Evolutionary conservation across 2,329 filamentous ascomycete species (phyloP).

Genomic region (Esteya vermicola): DNA sequence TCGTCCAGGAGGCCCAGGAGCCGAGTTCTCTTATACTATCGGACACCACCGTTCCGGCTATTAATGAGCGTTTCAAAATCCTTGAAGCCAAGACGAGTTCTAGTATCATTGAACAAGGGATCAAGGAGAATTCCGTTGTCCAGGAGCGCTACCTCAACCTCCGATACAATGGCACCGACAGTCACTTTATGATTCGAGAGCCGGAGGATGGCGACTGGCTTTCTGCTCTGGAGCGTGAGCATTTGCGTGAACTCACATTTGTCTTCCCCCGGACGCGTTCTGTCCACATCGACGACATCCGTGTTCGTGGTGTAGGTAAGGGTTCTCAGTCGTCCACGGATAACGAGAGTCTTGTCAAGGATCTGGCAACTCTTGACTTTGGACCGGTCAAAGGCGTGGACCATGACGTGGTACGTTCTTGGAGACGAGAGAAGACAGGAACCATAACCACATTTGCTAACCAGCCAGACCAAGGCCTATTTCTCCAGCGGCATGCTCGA

Average conservation of each 20-base stretch:
- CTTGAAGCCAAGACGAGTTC: constrained; percentile 47
- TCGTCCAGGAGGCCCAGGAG: constrained; percentile 80
- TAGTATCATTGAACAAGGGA: constrained; percentile 62
- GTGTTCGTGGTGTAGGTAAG: constrained; percentile 66
- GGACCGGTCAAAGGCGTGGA: background rate
- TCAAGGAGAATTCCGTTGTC: constrained; percentile 54
- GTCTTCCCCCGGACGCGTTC: constrained; percentile 60
- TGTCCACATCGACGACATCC: constrained; percentile 80
- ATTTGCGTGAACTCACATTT: constrained; percentile 86
- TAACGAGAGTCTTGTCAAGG: constrained; percentile 49
- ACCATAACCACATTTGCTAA: constrained; percentile 29
- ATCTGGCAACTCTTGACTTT: background rate
- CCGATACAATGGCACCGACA: constrained; percentile 80
- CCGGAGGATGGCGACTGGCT: constrained; percentile 59
- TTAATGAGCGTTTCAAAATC: constrained; percentile 17
- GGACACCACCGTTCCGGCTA: constrained; percentile 38
- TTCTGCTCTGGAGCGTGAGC: constrained; percentile 69
- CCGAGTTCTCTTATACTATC: constrained; percentile 47
- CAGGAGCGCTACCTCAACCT: constrained; percentile 92
- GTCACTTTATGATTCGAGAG: constrained; percentile 75
- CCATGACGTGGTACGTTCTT: background rate
- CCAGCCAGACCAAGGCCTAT: constrained; percentile 52
- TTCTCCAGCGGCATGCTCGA: constrained; percentile 61
- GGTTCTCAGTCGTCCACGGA: constrained; percentile 58
- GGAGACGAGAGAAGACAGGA: constrained; percentile 11